Conservation (phyloP, 495 filamentous ascomycete species). For the Neurospora sp. region DNA sequence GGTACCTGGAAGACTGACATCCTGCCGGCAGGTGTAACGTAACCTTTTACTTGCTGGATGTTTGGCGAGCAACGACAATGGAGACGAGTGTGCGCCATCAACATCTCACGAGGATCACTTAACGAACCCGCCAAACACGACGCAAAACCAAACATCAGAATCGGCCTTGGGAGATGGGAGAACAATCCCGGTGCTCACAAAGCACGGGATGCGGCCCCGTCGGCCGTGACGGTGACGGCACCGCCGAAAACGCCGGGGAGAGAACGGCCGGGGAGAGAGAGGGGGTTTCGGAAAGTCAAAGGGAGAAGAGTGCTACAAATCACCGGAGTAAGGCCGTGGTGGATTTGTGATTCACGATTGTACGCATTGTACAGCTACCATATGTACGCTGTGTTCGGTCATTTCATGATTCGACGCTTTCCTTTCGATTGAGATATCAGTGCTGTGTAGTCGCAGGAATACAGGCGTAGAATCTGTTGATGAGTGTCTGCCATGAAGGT, state of each 20-base stretch:
- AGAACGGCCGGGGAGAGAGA: background rate
- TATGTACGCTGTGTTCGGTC: background rate
- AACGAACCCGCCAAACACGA: background rate
- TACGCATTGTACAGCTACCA: background rate
- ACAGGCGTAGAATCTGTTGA: background rate
- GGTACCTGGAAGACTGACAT: background rate
- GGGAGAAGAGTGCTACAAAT: constrained; percentile 10
- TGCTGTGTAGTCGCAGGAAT: background rate
- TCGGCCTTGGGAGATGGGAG: background rate
- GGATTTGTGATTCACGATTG: background rate
- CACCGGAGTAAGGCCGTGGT: constrained; percentile 26
- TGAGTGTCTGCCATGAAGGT: background rate
- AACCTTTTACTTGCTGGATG: background rate
- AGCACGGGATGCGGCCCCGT: background rate
- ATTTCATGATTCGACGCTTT: background rate
- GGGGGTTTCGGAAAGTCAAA: constrained; percentile 1
- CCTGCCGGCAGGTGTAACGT: background rate
- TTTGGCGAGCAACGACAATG: background rate
- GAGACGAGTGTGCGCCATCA: background rate
- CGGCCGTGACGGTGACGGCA: background rate
- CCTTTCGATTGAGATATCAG: background rate
- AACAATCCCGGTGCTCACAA: background rate
- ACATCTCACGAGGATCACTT: background rate
- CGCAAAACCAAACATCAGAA: background rate
- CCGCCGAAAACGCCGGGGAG: background rate